These are phyloP conservation scores for Ensete glaucum DNA, from an alignment of 176 grass and related monocot species.

Conservation along the genomic window DNA sequence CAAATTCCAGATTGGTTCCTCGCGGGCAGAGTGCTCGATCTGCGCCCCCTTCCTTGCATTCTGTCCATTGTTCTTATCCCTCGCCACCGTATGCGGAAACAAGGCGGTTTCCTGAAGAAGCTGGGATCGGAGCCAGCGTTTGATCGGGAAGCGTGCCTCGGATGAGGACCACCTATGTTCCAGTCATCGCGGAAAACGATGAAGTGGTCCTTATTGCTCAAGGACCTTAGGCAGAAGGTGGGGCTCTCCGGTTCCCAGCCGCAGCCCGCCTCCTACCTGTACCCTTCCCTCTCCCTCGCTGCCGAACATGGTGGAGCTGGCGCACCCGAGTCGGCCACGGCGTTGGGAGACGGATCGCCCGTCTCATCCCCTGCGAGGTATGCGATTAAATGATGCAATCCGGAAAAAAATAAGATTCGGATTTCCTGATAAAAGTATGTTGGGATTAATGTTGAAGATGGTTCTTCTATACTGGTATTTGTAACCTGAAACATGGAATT, in stretches of 20 bases:
- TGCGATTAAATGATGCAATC: background rate
- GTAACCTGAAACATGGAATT: no score
- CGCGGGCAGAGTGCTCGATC: background rate
- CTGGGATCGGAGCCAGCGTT: constrained; percentile 52
- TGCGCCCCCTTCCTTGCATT: background rate
- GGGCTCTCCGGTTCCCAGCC: constrained; percentile 52
- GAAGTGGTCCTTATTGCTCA: constrained; percentile 99
- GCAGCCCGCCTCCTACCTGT: constrained; percentile 18
- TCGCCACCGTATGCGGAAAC: background rate
- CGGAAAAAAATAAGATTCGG: background rate
- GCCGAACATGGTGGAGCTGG: constrained; percentile 29
- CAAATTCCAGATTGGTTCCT: background rate
- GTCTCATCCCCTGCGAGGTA: constrained; percentile 48
- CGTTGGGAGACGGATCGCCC: constrained; percentile 26
- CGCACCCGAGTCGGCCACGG: constrained; percentile 34
- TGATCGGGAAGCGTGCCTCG: constrained; percentile 31
- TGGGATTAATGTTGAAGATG: background rate
- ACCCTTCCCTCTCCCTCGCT: constrained; percentile 20
- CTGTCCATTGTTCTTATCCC: background rate
- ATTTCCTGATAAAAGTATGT: no score
- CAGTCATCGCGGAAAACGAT: constrained; percentile 36
- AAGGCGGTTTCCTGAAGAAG: background rate
- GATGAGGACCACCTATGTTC: constrained; percentile 65
- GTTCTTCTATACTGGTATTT: no score
- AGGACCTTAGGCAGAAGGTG: constrained; percentile 64